Evolutionary conservation across 805 yeast species (phyloP).

Genomic region (Ogataea naganishii): DNA sequence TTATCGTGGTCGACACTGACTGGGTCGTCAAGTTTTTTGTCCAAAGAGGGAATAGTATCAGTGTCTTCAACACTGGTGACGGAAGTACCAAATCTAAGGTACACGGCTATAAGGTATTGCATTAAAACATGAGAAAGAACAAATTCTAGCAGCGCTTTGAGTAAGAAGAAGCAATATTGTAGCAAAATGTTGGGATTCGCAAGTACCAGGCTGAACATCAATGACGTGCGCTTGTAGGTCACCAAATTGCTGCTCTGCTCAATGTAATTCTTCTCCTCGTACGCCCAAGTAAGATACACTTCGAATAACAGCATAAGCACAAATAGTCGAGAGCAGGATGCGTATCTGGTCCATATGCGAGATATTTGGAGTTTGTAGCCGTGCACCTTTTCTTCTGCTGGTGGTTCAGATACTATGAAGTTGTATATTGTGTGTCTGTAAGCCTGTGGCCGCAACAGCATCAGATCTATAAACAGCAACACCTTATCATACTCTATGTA

Average conservation of each 20-base stretch:
- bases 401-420: conserved; percentile 27
- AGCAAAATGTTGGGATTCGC: conserved; percentile 26
- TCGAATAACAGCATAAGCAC: conserved; percentile 69
- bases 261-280: conserved; percentile 55
- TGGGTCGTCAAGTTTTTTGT: too few species aligned
- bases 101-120: conserved; percentile 21
- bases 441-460: conserved; percentile 81
- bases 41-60: too few species aligned
- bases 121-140: conserved; percentile 8
- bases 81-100: conserved; percentile 25
- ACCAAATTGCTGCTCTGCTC: conserved; percentile 7
- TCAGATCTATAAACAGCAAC: conserved; percentile 70
- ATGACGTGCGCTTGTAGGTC: conserved; percentile 12
- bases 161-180: conserved; percentile 51
- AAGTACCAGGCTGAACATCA: conserved; percentile 20
- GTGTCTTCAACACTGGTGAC: conserved; percentile 23
- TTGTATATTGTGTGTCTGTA: conserved; percentile 83
- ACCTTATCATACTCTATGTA: conserved; percentile 89
- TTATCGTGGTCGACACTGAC: too few species aligned
- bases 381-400: conserved; percentile 5
- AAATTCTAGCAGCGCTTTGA: conserved; percentile 35
- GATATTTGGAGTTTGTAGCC: neutral
- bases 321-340: conserved; percentile 35
- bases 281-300: conserved; percentile 87
- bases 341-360: conserved; percentile 5